Percentiles rank a stretch among this genome's conserved stretches.
phyloP scores from a whole-genome alignment of 1,284 basidiomycete species.

The Ganoderma meredithae region DNA sequence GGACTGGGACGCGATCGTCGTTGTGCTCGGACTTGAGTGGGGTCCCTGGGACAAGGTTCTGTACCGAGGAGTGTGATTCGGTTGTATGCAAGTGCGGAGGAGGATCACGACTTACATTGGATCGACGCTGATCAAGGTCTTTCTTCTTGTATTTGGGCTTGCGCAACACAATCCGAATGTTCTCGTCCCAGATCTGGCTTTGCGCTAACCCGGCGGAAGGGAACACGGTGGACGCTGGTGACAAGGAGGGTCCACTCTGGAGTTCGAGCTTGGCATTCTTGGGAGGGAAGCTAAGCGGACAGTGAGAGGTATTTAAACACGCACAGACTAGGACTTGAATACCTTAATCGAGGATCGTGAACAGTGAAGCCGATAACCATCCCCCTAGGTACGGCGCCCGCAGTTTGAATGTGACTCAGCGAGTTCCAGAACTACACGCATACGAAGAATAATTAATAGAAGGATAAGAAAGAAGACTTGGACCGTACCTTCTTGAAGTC shows the following conservation, averaged over 20 bases:
- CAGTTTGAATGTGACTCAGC: slow-evolving; percentile 66
- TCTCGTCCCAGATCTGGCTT: slow-evolving; percentile 77
- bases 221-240: slow-evolving; percentile 48
- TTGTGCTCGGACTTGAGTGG: slow-evolving; percentile 67
- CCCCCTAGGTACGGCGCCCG: slow-evolving; percentile 72
- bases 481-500: slow-evolving; percentile 67
- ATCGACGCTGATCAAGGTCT: slow-evolving; percentile 82
- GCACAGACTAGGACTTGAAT: neutral
- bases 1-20: slow-evolving; percentile 83
- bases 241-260: slow-evolving; percentile 30
- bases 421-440: slow-evolving; percentile 70
- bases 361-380: slow-evolving; percentile 82
- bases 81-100: neutral
- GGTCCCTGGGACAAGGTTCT: slow-evolving; percentile 83
- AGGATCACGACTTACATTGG: slow-evolving; percentile 56
- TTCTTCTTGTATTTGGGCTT: slow-evolving; percentile 82
- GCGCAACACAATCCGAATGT: slow-evolving; percentile 55
- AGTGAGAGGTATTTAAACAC: neutral
- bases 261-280: slow-evolving; percentile 64
- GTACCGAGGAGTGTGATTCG: slow-evolving; percentile 11
- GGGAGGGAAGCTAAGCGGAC: slow-evolving; percentile 73
- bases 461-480: neutral
- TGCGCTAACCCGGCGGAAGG: slow-evolving; percentile 68
- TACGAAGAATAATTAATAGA: neutral
- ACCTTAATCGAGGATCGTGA: slow-evolving; percentile 84